Conservation (phyloP, 345 rosid species). For the Limnanthes douglasii region DNA sequence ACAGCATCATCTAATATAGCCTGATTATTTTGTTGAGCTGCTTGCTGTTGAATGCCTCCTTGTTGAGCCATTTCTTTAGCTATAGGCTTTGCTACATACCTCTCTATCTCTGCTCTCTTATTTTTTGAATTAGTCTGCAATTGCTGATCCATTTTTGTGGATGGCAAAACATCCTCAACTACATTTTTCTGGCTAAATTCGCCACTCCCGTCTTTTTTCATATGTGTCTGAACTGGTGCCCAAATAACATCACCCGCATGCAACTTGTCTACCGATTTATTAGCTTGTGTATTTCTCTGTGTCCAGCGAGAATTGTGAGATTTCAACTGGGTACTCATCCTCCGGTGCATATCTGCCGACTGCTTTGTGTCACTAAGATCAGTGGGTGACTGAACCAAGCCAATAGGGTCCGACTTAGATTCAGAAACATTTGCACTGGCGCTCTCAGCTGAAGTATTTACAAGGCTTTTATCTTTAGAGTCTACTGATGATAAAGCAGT, state of each 20-base stretch:
- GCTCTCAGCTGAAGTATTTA: constrained; percentile 19
- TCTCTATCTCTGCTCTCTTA: constrained; percentile 88
- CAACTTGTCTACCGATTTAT: constrained; percentile 39
- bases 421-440: constrained; percentile 25
- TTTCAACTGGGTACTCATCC: constrained; percentile 44
- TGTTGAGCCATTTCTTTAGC: constrained; percentile 84
- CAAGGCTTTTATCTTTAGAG: constrained; percentile 21
- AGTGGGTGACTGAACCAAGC: constrained; percentile 10
- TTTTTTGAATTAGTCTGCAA: constrained; percentile 42
- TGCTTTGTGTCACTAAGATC: constrained; percentile 29
- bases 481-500: constrained; percentile 12
- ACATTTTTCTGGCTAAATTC: constrained; percentile 24
- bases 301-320: constrained; percentile 50
- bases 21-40: constrained; percentile 18
- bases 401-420: constrained; percentile 14
- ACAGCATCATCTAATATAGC: constrained; percentile 13
- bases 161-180: constrained; percentile 22
- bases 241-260: constrained; percentile 47
- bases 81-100: constrained; percentile 72
- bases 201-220: constrained; percentile 37
- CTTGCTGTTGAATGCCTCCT: constrained; percentile 26
- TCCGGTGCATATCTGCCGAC: constrained; percentile 26
- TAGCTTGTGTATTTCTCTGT: constrained; percentile 31
- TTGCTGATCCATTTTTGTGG: constrained; percentile 33
- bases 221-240: constrained; percentile 73